Evolutionary conservation across 2,329 filamentous ascomycete species (phyloP), one percentile per base, ranked within the genome.

Genomic region (Aspergillus ruber): DNA sequence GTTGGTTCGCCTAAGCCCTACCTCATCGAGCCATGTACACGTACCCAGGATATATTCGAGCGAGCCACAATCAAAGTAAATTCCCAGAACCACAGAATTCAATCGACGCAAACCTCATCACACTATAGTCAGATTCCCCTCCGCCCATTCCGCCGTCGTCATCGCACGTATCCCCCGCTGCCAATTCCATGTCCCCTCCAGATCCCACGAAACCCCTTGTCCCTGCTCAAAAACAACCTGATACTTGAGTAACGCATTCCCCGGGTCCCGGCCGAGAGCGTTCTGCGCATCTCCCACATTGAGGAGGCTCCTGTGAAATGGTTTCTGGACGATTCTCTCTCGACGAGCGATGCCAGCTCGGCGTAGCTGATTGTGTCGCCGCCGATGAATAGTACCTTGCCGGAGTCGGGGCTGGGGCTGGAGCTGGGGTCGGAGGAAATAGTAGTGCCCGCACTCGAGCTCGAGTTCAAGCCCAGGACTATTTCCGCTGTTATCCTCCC

Each of bases 321-420:
- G 41, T 23, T 52, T 67, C 0, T 68, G 65, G 7, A 68, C 68
- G 3, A 73, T 67, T 13, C 58, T 57, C 45, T 78, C 77, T n/a
- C n/a, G 4, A 86, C 58, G 5, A 79, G 53, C 17, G 78, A 74
- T 3, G 78, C 81, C 40, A 85, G 54, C 38, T 71, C 53, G 1
- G 50, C 61, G 65, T 85, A 86, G 12, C 71, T 76, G 3, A 85
- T 56, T 0, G 82, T 85, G 50, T 86, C 81, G 0, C 84, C 83
- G 0, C 78, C 81, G 3, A 77, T 72, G 60, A 75, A 84, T 1
- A 85, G 69, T 1, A 83, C 72, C n/a, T 71, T 61, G 10, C 69
- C 68, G 43, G 18, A 59, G 56, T 45, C 68, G 44, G 46, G 62
- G 48, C 43, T 64, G 57, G 21, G 8, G 23, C 6, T 6, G 23